These are phyloP conservation scores for Albizia julibrissin DNA, from an alignment of 306 rosid species.

Conservation along the genomic window DNA sequence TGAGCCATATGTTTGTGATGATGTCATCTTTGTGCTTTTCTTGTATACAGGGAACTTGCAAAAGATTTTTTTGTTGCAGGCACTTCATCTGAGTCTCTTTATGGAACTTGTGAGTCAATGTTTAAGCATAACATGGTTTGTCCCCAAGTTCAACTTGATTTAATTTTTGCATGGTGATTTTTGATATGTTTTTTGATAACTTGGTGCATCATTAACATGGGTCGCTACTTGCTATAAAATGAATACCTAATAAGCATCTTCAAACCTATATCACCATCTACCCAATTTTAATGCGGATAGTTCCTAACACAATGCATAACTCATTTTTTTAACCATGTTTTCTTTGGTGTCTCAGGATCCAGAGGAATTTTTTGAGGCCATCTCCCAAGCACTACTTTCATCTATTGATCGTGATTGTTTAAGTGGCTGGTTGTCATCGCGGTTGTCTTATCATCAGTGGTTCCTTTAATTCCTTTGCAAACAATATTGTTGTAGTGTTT, in stretches of 20 bases:
- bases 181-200: background rate
- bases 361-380: slow-evolving; percentile 90
- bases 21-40: slow-evolving; percentile 15
- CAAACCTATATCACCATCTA: background rate
- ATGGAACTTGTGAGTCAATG: slow-evolving; percentile 99
- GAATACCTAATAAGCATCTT: slow-evolving; percentile 4
- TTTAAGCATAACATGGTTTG: slow-evolving; percentile 93
- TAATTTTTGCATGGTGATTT: slow-evolving; percentile 14
- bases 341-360: slow-evolving; percentile 63
- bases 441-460: no score
- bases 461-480: no score
- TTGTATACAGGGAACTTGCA: slow-evolving; percentile 81
- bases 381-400: slow-evolving; percentile 92
- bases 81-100: slow-evolving; percentile 90
- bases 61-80: slow-evolving; percentile 98
- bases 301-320: slow-evolving; percentile 2
- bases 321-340: slow-evolving; percentile 17
- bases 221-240: background rate
- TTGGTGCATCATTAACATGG: background rate
- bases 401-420: slow-evolving; percentile 97
- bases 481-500: no score
- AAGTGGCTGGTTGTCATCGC: slow-evolving; percentile 99
- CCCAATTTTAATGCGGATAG: background rate
- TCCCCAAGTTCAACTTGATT: slow-evolving; percentile 24
- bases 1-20: background rate